Percentiles rank a stretch among this genome's conserved stretches.
Conservation (phyloP, 202 grass and related monocot species). For the Saccharum hybrid region DNA sequence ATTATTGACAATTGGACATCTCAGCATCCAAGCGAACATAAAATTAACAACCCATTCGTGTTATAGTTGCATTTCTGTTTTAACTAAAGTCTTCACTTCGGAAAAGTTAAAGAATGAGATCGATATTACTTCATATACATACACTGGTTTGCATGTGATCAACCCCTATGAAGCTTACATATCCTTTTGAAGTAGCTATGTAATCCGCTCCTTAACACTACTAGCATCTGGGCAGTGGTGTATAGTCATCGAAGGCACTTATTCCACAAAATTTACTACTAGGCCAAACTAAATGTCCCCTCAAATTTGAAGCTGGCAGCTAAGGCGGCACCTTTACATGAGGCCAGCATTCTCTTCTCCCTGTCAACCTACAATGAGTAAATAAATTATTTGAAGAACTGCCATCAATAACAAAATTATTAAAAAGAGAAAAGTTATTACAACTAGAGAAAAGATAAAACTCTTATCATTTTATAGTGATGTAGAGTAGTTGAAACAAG, state of each 20-base stretch:
- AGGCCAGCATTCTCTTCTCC: conserved; percentile 10
- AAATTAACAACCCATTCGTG: neutral
- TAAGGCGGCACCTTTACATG: conserved; percentile 37
- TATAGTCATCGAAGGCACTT: conserved; percentile 49
- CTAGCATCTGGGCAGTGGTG: conserved; percentile 28
- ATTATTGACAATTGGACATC: neutral
- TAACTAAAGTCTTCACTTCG: conserved; percentile 41
- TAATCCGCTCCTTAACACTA: conserved; percentile 17
- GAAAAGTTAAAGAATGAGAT: conserved; percentile 28
- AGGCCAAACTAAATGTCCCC: conserved; percentile 23
- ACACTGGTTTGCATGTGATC: conserved; percentile 42
- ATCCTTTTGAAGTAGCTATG: conserved; percentile 42
- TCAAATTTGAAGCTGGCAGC: conserved; percentile 36
- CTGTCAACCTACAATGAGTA: conserved; percentile 34
- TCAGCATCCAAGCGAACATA: neutral
- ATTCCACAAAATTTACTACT: conserved; percentile 57
- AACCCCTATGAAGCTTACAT: neutral
- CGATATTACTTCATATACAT: conserved; percentile 43
- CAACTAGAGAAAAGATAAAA: neutral
- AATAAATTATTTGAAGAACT: neutral
- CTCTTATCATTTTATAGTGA: neutral
- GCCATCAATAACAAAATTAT: conserved; percentile 22
- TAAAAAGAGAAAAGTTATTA: neutral
- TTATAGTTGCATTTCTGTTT: conserved; percentile 27
- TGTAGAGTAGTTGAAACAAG: neutral